Conservation (phyloP, 1,284 basidiomycete genomes). For the Ganoderma boninense region DNA sequence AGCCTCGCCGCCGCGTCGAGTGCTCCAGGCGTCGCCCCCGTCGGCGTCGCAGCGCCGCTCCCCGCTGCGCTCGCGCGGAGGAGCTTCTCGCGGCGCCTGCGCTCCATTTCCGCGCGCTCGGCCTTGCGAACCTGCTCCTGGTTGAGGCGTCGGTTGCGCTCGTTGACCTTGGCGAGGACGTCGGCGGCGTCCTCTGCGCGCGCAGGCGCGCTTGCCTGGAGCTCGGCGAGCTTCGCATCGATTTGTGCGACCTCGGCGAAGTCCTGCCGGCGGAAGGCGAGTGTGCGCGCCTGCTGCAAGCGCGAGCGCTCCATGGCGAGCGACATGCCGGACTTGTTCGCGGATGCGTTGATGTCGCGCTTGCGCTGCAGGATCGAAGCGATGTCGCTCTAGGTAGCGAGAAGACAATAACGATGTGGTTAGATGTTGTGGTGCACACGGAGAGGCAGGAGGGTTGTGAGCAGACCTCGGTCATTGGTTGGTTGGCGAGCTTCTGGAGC, state of each 20-base stretch:
- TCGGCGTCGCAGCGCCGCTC: constrained; percentile 51
- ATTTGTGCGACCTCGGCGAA: constrained; percentile 63
- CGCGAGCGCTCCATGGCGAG: constrained; percentile 67
- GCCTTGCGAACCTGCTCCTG: constrained; percentile 80
- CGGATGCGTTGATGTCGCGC: constrained; percentile 57
- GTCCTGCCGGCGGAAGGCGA: constrained; percentile 79
- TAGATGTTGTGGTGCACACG: neutral
- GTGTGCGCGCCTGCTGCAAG: constrained; percentile 69
- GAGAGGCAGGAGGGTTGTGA: neutral
- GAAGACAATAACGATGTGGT: neutral
- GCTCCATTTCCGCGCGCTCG: constrained; percentile 72
- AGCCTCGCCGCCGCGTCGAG: constrained; percentile 67
- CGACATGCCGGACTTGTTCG: constrained; percentile 47
- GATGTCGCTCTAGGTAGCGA: constrained; percentile 66
- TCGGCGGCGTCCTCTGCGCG: constrained; percentile 52
- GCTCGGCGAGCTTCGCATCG: constrained; percentile 67
- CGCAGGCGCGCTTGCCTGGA: constrained; percentile 46
- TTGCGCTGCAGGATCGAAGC: constrained; percentile 77
- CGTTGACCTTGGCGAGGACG: constrained; percentile 82
- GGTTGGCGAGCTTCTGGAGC: constrained; percentile 63
- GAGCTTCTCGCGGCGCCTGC: constrained; percentile 72
- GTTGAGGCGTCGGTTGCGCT: constrained; percentile 87
- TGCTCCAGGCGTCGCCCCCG: constrained; percentile 16
- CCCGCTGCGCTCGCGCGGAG: constrained; percentile 45
- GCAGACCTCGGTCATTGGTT: constrained; percentile 80